A percentile compares a stretch with the other conserved stretches of the same genome.
Conservation (phyloP, 2,329 filamentous ascomycete genomes). For the Neopestalotiopsis sp. region DNA sequence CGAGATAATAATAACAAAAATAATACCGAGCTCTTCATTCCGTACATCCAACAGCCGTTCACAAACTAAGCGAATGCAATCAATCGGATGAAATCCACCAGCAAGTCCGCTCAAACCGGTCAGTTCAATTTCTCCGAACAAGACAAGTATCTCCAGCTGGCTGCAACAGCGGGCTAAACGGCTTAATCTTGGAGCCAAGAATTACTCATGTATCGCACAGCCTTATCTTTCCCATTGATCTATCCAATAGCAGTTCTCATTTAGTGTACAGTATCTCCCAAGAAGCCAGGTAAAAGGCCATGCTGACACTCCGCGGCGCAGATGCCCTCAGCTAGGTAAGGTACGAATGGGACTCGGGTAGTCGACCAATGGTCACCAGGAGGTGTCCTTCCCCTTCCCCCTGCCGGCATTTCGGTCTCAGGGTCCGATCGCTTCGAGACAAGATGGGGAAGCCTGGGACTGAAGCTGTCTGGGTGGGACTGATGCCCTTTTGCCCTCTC, state of each 20-base stretch:
- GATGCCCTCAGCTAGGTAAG: background rate
- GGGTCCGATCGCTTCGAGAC: background rate
- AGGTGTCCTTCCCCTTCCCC: background rate
- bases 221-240: background rate
- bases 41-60: no score
- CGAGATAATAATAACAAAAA: no score
- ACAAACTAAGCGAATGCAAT: no score
- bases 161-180: background rate
- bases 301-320: background rate
- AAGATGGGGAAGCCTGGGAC: background rate
- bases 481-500: background rate
- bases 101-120: background rate
- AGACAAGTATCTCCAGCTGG: background rate
- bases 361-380: background rate
- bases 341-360: background rate
- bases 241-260: background rate
- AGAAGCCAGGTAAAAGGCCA: background rate
- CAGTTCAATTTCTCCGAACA: background rate
- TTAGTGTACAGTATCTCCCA: background rate
- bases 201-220: background rate
- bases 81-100: background rate
- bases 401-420: conserved; percentile 15
- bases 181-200: background rate
- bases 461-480: conserved; percentile 1
- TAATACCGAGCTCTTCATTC: no score